Percentiles rank a stretch among this genome's conserved stretches.
Conservation (phyloP, 495 filamentous ascomycete genomes). For the Durotheca rogersii region DNA sequence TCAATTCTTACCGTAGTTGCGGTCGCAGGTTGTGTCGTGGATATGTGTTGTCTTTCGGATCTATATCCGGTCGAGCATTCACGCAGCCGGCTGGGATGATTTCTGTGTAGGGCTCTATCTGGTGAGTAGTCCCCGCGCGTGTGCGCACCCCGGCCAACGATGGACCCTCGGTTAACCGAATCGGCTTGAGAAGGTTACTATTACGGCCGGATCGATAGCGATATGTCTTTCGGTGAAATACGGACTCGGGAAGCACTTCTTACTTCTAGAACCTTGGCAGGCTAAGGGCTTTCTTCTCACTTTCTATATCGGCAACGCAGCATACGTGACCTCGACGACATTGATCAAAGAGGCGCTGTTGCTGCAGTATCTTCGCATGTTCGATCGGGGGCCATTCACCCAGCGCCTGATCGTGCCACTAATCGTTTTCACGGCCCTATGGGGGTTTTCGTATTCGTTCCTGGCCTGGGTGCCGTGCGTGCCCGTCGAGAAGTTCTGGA, state of each 20-base stretch:
- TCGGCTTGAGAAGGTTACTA: conserved; percentile 11
- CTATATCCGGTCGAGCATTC: conserved; percentile 32
- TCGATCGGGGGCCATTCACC: conserved; percentile 20
- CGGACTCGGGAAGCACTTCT: conserved; percentile 33
- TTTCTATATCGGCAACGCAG: conserved; percentile 35
- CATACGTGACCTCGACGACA: conserved; percentile 33
- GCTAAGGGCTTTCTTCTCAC: conserved; percentile 22
- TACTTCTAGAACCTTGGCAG: conserved; percentile 19
- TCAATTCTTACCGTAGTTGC: conserved; percentile 2
- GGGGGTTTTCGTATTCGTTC: conserved; percentile 35
- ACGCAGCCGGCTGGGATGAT: conserved; percentile 38
- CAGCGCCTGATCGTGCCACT: conserved; percentile 20
- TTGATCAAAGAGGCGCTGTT: conserved; percentile 41
- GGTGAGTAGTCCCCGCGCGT: conserved; percentile 13
- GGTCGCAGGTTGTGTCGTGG: conserved; percentile 27
- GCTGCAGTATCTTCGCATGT: conserved; percentile 40
- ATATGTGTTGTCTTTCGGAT: conserved; percentile 33
- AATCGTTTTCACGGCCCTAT: conserved; percentile 30
- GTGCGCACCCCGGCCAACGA: background rate
- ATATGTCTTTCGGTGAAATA: conserved; percentile 20
- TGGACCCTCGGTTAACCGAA: conserved; percentile 6
- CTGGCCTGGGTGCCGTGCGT: conserved; percentile 40
- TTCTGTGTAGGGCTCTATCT: conserved; percentile 36
- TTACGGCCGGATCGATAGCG: conserved; percentile 28
- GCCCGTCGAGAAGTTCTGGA: conserved; percentile 32